A percentile compares a stretch with the other conserved stretches of the same genome.
phyloP scores from a whole-genome alignment of 2,329 filamentous ascomycete genomes.

The Davidsoniella australis region DNA sequence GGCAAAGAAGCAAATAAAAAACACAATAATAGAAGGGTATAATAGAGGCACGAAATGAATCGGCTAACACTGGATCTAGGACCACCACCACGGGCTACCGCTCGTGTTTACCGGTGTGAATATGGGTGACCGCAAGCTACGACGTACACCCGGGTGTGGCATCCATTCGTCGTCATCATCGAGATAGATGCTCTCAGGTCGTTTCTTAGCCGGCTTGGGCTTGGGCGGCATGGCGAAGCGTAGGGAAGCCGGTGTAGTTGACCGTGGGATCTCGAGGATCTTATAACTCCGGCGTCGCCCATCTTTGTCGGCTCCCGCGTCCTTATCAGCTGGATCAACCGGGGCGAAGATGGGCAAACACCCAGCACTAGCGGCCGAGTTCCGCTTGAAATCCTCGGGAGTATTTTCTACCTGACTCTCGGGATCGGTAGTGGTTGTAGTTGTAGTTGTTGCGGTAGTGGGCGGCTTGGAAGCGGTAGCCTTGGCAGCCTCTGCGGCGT shows the following conservation, averaged over 20 bases:
- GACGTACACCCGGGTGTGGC: constrained; percentile 9
- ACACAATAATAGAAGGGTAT: too few species aligned
- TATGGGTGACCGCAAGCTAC: constrained; percentile 4
- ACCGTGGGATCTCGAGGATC: constrained; percentile 6
- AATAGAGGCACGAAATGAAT: too few species aligned
- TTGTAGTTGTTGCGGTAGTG: not conserved
- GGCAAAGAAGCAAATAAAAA: too few species aligned
- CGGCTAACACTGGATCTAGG: too few species aligned
- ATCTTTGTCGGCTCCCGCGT: constrained; percentile 2
- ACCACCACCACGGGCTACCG: too few species aligned
- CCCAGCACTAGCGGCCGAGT: constrained; percentile 2
- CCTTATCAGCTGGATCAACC: constrained; percentile 4
- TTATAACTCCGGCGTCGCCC: constrained; percentile 11
- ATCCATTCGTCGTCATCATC: constrained; percentile 6
- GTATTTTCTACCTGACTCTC: not conserved
- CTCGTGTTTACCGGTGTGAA: not conserved
- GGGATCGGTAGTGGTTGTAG: not conserved
- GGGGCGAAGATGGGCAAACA: constrained; percentile 11
- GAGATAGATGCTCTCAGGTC: not conserved
- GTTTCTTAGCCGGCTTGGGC: constrained; percentile 1
- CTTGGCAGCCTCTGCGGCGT: constrained; percentile 17
- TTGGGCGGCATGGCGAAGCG: constrained; percentile 10
- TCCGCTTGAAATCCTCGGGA: not conserved
- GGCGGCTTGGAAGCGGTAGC: constrained; percentile 3
- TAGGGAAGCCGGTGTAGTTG: constrained; percentile 9